Conservation (phyloP, 257 asterid genomes). For the Penstemon eatonii region DNA sequence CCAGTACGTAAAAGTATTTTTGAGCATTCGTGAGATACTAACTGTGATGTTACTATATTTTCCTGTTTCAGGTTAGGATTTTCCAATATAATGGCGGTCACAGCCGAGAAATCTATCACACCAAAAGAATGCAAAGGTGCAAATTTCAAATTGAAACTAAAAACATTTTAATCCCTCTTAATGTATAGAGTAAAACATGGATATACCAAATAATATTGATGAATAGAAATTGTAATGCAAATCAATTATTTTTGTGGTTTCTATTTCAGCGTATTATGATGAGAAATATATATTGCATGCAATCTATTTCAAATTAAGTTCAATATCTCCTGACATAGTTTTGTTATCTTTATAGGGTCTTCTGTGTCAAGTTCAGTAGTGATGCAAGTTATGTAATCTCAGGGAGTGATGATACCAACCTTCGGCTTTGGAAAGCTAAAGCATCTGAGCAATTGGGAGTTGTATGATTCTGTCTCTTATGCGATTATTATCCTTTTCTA, state of each 20-base stretch:
- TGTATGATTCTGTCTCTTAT: slow-evolving; percentile 47
- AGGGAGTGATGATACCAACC: slow-evolving; percentile 95
- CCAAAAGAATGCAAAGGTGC: slow-evolving; percentile 99
- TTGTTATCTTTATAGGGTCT: slow-evolving; percentile 58
- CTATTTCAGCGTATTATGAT: not conserved
- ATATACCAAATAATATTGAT: slow-evolving; percentile 4
- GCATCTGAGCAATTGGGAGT: slow-evolving; percentile 97
- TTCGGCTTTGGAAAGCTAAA: slow-evolving; percentile 97
- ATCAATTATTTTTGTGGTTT: not conserved
- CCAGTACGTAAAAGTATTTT: not conserved
- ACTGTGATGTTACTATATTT: slow-evolving; percentile 17
- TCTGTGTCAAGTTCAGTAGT: slow-evolving; percentile 87
- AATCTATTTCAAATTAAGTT: not conserved
- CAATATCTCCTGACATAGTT: slow-evolving; percentile 26
- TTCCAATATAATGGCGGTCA: slow-evolving; percentile 92
- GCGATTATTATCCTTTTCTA: slow-evolving; percentile 8
- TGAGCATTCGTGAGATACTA: not conserved
- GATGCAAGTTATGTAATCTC: slow-evolving; percentile 85
- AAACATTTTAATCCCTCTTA: slow-evolving; percentile 7
- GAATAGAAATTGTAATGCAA: not conserved
- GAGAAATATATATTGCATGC: not conserved
- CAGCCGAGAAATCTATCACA: slow-evolving; percentile 92
- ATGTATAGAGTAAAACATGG: not conserved
- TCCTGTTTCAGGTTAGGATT: slow-evolving; percentile 71
- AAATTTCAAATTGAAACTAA: slow-evolving; percentile 2